Conservation (phyloP, 139 green algal genomes). For the Picochlorum sp. region DNA sequence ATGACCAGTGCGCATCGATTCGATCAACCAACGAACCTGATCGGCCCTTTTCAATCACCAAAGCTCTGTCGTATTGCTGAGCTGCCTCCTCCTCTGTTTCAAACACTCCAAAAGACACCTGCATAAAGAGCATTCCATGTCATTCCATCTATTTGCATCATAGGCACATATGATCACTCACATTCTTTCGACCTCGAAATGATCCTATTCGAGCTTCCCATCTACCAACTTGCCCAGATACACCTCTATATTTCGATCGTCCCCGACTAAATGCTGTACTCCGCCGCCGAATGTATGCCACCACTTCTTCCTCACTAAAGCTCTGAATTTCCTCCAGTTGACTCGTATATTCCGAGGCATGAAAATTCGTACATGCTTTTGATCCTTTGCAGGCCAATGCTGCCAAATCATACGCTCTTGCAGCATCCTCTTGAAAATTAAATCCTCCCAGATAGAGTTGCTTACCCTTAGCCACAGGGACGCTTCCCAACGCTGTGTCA, state of each 20-base stretch:
- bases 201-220: constrained; percentile 64
- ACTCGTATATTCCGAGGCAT: constrained; percentile 15
- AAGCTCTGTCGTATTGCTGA: constrained; percentile 54
- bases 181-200: constrained; percentile 55
- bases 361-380: constrained; percentile 46
- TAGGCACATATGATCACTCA: constrained; percentile 13
- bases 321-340: constrained; percentile 29
- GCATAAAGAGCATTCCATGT: constrained; percentile 3
- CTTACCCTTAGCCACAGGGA: constrained; percentile 43
- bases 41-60: constrained; percentile 55
- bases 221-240: constrained; percentile 45
- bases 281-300: constrained; percentile 43
- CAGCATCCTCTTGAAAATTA: constrained; percentile 38
- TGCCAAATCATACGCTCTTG: constrained; percentile 50
- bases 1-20: not conserved
- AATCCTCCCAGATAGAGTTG: constrained; percentile 65
- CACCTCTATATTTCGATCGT: constrained; percentile 45
- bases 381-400: constrained; percentile 50
- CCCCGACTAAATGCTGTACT: constrained; percentile 49
- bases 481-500: constrained; percentile 59
- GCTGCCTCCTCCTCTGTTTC: constrained; percentile 52
- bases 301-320: constrained; percentile 37
- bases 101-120: constrained; percentile 63
- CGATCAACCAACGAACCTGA: constrained; percentile 7
- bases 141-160: not conserved